These are phyloP conservation scores for Meira nashicola DNA, from an alignment of 1,284 basidiomycete species.

Conservation along the genomic window DNA sequence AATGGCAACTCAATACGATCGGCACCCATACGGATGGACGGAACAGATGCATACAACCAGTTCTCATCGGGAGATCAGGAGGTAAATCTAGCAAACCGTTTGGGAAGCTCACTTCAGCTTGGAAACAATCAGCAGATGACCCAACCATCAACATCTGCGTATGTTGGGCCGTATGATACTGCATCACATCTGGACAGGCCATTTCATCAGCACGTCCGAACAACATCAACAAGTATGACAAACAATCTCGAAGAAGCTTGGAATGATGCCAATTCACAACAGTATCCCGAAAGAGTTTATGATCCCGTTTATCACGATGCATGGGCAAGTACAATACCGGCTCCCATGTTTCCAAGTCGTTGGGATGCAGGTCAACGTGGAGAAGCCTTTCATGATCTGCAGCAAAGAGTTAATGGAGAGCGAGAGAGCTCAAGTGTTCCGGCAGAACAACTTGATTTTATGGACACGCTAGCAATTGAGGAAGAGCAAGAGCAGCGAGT, in stretches of 20 bases:
- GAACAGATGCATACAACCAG: no score
- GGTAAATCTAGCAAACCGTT: no score
- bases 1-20: no score
- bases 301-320: constrained; percentile 3
- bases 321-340: not conserved
- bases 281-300: not conserved
- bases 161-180: not conserved
- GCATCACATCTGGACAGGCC: not conserved
- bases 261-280: not conserved
- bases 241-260: constrained; percentile 3
- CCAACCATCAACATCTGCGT: not conserved
- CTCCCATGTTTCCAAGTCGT: not conserved
- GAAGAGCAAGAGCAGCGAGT: not conserved
- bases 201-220: constrained; percentile 2
- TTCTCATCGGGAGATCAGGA: no score
- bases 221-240: not conserved
- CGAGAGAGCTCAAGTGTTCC: not conserved
- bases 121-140: no score
- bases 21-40: no score
- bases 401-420: not conserved
- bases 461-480: not conserved
- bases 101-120: no score
- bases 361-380: not conserved
- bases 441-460: not conserved
- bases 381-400: not conserved